Percentiles rank a stretch among this genome's conserved stretches.
Evolutionary conservation across 352 stramenopile genomes (phyloP).

Genomic region (Phytophthora meadii): DNA sequence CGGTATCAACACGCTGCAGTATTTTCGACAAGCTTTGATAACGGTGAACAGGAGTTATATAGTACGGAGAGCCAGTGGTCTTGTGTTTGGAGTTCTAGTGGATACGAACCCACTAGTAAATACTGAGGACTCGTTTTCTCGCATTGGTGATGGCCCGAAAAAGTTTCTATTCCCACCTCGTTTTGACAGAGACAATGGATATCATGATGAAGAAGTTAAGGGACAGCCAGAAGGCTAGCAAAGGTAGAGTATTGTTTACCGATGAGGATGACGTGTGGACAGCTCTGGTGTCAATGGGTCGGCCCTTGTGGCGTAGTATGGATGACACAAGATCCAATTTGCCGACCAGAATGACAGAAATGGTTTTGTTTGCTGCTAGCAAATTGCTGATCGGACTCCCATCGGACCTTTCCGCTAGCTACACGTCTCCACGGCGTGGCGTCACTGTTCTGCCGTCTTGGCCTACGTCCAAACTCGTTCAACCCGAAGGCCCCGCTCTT

Average conservation of each 20-base stretch:
- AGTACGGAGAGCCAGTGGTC: no score
- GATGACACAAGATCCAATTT: background rate
- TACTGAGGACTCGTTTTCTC: no score
- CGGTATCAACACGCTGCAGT: no score
- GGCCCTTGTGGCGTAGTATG: slow-evolving; percentile 3
- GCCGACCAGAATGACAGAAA: background rate
- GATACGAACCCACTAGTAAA: no score
- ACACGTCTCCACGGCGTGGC: slow-evolving; percentile 24
- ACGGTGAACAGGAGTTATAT: no score
- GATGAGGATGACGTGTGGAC: background rate
- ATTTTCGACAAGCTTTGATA: no score
- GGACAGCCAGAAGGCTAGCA: background rate
- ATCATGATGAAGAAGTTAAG: background rate
- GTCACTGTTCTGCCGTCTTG: slow-evolving; percentile 12
- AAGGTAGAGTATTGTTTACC: background rate
- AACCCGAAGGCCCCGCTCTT: no score
- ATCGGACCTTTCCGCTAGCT: background rate
- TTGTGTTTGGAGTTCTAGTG: no score
- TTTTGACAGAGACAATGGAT: slow-evolving; percentile 52
- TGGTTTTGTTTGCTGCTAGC: background rate
- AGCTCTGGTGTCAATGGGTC: slow-evolving; percentile 1
- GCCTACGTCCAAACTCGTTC: no score
- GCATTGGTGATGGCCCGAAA: no score
- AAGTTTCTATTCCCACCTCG: slow-evolving; percentile 59
- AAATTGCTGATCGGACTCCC: slow-evolving; percentile 16